A percentile compares a stretch with the other conserved stretches of the same genome.
Conservation (phyloP, 2,329 filamentous ascomycete genomes). For the Gremmenia infestans region DNA sequence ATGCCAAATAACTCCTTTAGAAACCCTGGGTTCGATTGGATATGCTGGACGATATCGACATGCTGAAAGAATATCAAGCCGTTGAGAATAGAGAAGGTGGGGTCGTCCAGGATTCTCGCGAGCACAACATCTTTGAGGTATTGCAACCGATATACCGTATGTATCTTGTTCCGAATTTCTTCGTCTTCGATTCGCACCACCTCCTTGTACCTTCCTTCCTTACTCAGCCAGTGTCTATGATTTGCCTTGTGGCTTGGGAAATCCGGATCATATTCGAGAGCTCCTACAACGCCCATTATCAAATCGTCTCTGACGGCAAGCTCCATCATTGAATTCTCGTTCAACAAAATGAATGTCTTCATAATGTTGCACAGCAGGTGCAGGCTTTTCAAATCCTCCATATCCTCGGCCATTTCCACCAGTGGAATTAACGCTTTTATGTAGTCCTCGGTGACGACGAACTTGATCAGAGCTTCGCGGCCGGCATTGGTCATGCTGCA, state of each 20-base stretch:
- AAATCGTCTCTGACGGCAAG: slow-evolving; percentile 86
- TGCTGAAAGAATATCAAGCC: slow-evolving; percentile 99
- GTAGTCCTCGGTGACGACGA: slow-evolving; percentile 80
- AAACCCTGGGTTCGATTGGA: slow-evolving; percentile 77
- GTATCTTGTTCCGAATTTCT: slow-evolving; percentile 80
- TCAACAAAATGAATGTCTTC: slow-evolving; percentile 91
- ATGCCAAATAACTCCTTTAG: slow-evolving; percentile 83
- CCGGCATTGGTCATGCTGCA: slow-evolving; percentile 70
- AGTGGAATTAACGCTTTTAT: slow-evolving; percentile 81
- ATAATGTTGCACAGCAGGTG: slow-evolving; percentile 96
- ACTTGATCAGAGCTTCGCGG: slow-evolving; percentile 82
- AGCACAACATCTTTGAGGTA: slow-evolving; percentile 99
- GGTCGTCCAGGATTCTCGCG: slow-evolving; percentile 92
- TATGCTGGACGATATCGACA: slow-evolving; percentile 91
- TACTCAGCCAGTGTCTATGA: slow-evolving; percentile 86
- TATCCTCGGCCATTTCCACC: slow-evolving; percentile 83
- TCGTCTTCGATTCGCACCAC: slow-evolving; percentile 88
- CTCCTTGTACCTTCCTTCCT: slow-evolving; percentile 89
- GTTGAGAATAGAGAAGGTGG: slow-evolving; percentile 95
- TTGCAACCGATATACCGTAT: slow-evolving; percentile 90
- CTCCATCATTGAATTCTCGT: slow-evolving; percentile 93
- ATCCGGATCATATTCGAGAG: slow-evolving; percentile 95
- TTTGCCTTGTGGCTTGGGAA: slow-evolving; percentile 98
- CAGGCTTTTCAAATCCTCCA: slow-evolving; percentile 80
- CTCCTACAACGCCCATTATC: slow-evolving; percentile 87